Evolutionary conservation across 805 yeast species (phyloP), one percentile per base, ranked within the genome.

Genomic region (Cyberlindnera bimundalis): DNA sequence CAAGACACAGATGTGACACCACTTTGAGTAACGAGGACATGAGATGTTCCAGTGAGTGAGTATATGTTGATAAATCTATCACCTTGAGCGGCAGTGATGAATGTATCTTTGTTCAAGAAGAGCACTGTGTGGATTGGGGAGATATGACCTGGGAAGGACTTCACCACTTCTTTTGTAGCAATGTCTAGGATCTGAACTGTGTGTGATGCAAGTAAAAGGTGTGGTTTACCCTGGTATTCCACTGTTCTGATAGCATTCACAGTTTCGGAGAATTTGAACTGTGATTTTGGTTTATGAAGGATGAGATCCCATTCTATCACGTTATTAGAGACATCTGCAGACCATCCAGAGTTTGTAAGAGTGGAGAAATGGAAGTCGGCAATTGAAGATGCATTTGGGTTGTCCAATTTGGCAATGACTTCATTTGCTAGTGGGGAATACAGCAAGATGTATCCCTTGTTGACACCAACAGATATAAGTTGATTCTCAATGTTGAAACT

Each of bases 31-130:
- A 84, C 89, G 42, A 87, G 73, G 3, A 89, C 84, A 3, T 81
- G 68, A n/a, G 67, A 58, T 4, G 58, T 40, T 2, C 36, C 36
- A 3, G 68, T 62, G 2, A 78, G 40, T 10, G 82, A 73, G 56
- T 83, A 81, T 27, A 84, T 66, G 58, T 87, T 87, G 50, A 89
- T 71, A 59, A 86, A 88, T 51, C 97, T 74, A 60, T 90, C 98
- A 45, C 81, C 81, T 26, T 68, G 67, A 2, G 96, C 95, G 37
- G 83, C 74, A 1, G 93, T 81, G 31, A 85, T 60, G 51, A 88
- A 78, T 3, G 42, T 33, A 33, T 64, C 66, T 34, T 73, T 63
- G 17, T 60, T 32, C 15, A 71, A 56, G 6, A 72, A 63, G 27
- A 71, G 42, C 10, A 81, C 61, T 11, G 77, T 61, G 51, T 68